These are phyloP conservation scores for Mycena rosella DNA, from an alignment of 768 basidiomycete genomes.

Conservation along the genomic window DNA sequence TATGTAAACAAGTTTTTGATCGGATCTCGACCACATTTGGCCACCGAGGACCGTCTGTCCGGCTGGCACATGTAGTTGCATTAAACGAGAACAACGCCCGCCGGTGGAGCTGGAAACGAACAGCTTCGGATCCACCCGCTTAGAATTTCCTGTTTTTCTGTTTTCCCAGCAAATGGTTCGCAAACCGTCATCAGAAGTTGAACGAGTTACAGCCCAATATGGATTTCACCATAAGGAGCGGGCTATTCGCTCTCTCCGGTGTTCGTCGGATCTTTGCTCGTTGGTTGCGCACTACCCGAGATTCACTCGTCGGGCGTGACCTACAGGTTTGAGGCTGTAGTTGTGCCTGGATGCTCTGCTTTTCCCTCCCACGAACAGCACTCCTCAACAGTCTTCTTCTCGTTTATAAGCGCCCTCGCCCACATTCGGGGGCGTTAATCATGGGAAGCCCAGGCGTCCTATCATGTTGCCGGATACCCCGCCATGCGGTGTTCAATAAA, in stretches of 20 bases:
- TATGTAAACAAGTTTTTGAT: not conserved
- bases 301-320: too few relatives aligned
- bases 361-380: constrained; percentile 23
- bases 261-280: not conserved
- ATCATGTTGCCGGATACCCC: constrained; percentile 1
- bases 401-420: too few relatives aligned
- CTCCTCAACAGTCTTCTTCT: not conserved
- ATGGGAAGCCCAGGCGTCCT: not conserved
- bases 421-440: constrained; percentile 22
- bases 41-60: not conserved
- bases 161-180: not conserved
- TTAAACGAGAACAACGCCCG: not conserved
- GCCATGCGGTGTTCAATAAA: constrained; percentile 19
- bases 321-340: too few relatives aligned
- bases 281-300: too few relatives aligned
- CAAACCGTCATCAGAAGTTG: not conserved
- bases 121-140: not conserved
- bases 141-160: too few relatives aligned
- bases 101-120: constrained; percentile 3
- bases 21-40: constrained; percentile 24
- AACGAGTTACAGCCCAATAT: not conserved
- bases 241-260: not conserved
- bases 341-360: too few relatives aligned
- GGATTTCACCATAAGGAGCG: not conserved
- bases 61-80: not conserved